A percentile compares a stretch with the other conserved stretches of the same genome.
Evolutionary conservation across 2,329 filamentous ascomycete genomes (phyloP).

Genomic region (Aspergillus pseudonomiae): DNA sequence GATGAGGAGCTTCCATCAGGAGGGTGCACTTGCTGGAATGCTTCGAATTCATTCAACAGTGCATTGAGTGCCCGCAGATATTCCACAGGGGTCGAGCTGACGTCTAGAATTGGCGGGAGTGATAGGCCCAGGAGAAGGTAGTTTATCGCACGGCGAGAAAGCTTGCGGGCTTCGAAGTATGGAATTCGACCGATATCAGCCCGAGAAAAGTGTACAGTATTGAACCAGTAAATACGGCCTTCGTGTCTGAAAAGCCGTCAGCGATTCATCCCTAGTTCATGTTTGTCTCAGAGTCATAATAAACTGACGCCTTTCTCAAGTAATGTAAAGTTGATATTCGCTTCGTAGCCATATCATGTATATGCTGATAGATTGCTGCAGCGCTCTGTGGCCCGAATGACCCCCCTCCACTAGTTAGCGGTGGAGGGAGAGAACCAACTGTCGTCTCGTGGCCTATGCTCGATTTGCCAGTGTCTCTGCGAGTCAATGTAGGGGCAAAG

Average conservation of each 20-base stretch:
- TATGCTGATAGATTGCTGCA: slow-evolving; percentile 62
- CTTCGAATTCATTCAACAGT: slow-evolving; percentile 87
- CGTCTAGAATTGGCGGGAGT: slow-evolving; percentile 83
- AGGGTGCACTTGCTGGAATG: slow-evolving; percentile 85
- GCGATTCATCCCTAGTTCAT: background rate
- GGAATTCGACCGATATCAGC: slow-evolving; percentile 78
- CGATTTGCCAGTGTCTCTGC: slow-evolving; percentile 40
- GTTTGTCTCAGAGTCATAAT: background rate
- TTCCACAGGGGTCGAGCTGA: slow-evolving; percentile 76
- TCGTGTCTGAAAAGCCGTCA: slow-evolving; percentile 68
- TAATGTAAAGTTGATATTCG: slow-evolving; percentile 94
- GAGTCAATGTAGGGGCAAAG: slow-evolving; percentile 36
- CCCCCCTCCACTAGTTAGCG: slow-evolving; percentile 35
- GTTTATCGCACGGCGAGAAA: slow-evolving; percentile 88
- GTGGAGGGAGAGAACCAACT: slow-evolving; percentile 32
- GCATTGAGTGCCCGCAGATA: slow-evolving; percentile 85
- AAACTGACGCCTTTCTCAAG: slow-evolving; percentile 80
- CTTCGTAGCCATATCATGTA: slow-evolving; percentile 87
- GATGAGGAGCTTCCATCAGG: slow-evolving; percentile 71
- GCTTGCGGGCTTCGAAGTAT: slow-evolving; percentile 80
- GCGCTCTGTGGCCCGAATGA: slow-evolving; percentile 53
- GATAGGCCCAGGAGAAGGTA: slow-evolving; percentile 92
- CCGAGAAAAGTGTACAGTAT: slow-evolving; percentile 89
- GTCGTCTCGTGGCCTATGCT: slow-evolving; percentile 30
- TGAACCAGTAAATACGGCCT: slow-evolving; percentile 96